Evolutionary conservation across 768 basidiomycete species (phyloP), one percentile per base, ranked within the genome.

Genomic region (Lactarius tabidus): DNA sequence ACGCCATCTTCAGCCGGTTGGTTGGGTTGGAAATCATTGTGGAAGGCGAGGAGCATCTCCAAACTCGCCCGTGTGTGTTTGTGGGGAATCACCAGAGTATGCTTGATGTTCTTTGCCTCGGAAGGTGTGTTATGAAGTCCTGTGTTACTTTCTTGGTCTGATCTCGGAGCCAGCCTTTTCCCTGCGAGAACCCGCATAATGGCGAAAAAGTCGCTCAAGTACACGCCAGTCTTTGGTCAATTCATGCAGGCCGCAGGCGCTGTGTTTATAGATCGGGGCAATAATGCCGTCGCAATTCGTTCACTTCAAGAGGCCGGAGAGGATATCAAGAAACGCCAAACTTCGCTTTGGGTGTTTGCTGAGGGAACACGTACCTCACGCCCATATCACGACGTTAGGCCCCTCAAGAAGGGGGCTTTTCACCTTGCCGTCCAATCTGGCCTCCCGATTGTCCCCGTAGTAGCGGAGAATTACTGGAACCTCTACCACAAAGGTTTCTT

Each of bases 351-450:
- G 90, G 87, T 99, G 76, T 98, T 93, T 77, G 93, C 96, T 1
- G 97, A 98, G 78, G 97, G 97, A 35, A 99, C 97, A 14, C 86
- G 96, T 39, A 86, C 92, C 52, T 83, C 83, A 63, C 81, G 82
- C 26, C 79, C 87, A 67, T 77, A 80, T 36, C 83, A 89, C 9
- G 82, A 84, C 36, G 77, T 99, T 74, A 80, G 91, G 6, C 89
- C 93, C 3, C 88, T 99, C 80, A 99, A 99, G 82, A 99, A 98
- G 76, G 97, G 97, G 45, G 95, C 94, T 3, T 98, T 98, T 81
- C 95, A 98, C 74, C 83, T 98, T 57, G 97, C 97, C 33, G 82
- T 98, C 29, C 88, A 95, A 76, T 87, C 93, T 15, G 86, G 90
- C 35, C 83, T 98, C 54, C 96, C 97, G 7, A 88, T 99, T 71